phyloP scores from a whole-genome alignment of 169 alveolate species.

The Miamiensis avidus region DNA sequence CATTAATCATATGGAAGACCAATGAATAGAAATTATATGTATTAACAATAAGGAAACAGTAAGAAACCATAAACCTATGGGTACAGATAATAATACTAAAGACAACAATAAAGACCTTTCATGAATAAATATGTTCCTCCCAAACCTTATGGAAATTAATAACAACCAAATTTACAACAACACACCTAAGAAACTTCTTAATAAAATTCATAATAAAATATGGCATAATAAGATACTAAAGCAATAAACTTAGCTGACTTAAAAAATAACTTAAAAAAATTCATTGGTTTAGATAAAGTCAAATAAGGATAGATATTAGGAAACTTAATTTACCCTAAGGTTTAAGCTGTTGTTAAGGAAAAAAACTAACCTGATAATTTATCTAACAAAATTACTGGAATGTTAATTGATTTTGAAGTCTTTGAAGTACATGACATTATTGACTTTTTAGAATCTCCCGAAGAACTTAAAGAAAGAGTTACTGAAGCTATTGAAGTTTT shows the following conservation, averaged over 20 bases:
- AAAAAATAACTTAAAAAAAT: neutral
- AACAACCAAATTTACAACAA: neutral
- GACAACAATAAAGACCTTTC: too few species aligned
- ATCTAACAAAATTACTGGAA: slow-evolving; percentile 4
- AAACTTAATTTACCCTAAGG: neutral
- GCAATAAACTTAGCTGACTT: neutral
- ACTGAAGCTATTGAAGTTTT: neutral
- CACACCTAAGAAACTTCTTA: neutral
- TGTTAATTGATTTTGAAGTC: slow-evolving; percentile 16
- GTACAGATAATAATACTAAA: neutral
- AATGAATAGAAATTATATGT: too few species aligned
- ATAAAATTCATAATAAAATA: too few species aligned
- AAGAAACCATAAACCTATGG: neutral
- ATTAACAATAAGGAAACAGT: too few species aligned
- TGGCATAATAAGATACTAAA: too few species aligned
- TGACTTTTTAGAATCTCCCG: neutral
- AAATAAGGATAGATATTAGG: neutral
- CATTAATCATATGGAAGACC: too few species aligned
- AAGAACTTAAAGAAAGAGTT: neutral
- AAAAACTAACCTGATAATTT: neutral
- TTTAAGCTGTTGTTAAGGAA: neutral
- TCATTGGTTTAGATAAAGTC: neutral
- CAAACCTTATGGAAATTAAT: neutral
- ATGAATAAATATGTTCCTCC: too few species aligned
- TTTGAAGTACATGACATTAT: slow-evolving; percentile 9